phyloP scores from a whole-genome alignment of 2,329 filamentous ascomycete species.

The Paecilomyces fulvus region DNA sequence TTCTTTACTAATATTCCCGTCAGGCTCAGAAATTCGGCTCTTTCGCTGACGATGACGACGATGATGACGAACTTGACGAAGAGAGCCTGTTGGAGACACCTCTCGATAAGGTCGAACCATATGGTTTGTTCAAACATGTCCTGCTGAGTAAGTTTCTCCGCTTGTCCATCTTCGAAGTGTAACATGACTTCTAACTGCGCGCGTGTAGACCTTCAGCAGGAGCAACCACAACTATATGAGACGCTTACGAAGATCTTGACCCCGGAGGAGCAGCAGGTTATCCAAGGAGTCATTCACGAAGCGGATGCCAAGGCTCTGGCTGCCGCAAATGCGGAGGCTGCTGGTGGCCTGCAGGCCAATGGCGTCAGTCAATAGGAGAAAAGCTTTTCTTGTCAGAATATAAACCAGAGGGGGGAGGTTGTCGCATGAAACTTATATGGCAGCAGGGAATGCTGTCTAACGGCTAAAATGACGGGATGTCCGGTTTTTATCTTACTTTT shows the following conservation, averaged over 20 bases:
- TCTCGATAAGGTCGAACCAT: conserved; percentile 90
- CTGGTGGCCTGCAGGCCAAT: conserved; percentile 26
- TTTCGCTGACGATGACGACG: conserved; percentile 63
- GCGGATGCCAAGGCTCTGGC: conserved; percentile 50
- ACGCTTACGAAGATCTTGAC: conserved; percentile 70
- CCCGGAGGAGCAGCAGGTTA: conserved; percentile 69
- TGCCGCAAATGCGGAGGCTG: conserved; percentile 29
- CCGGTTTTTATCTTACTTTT: not conserved
- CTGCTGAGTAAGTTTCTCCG: conserved; percentile 61
- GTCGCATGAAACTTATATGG: not conserved
- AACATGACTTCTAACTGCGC: conserved; percentile 19
- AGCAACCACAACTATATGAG: conserved; percentile 82
- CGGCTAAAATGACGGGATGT: not conserved
- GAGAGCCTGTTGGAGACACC: conserved; percentile 88
- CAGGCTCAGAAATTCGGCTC: conserved; percentile 77
- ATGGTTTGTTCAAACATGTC: conserved; percentile 75
- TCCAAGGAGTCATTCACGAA: conserved; percentile 69
- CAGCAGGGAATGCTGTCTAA: not conserved
- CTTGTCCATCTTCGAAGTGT: not conserved
- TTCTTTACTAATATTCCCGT: conserved; percentile 9
- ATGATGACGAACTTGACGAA: conserved; percentile 88
- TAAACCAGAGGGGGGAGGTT: not conserved
- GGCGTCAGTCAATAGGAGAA: conserved; percentile 21
- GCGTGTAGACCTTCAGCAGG: conserved; percentile 68
- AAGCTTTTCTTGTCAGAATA: not conserved